These are phyloP conservation scores for Phytophthora pistaciae DNA, from an alignment of 352 stramenopile species.

Conservation along the genomic window DNA sequence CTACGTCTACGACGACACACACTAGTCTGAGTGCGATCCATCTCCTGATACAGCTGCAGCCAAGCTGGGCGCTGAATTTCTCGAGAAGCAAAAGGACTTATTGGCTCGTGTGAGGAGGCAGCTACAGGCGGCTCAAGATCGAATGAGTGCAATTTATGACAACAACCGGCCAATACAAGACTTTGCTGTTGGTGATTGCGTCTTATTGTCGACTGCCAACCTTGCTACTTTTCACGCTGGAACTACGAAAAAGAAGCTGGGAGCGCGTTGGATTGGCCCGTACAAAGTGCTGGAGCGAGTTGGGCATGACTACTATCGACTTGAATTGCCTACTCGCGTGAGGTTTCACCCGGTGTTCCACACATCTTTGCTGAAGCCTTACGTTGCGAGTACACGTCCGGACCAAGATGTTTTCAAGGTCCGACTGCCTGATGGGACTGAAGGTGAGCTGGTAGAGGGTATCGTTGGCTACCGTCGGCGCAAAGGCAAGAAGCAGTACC, in stretches of 20 bases:
- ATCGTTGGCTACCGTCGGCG: slow-evolving; percentile 11
- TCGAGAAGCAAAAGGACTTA: too few relatives aligned
- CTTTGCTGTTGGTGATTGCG: slow-evolving; percentile 15
- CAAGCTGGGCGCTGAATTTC: too few relatives aligned
- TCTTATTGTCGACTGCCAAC: slow-evolving; percentile 20
- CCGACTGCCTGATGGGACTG: not conserved
- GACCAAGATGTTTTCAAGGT: slow-evolving; percentile 6
- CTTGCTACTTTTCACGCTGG: slow-evolving; percentile 12
- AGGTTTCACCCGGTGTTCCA: slow-evolving; percentile 30
- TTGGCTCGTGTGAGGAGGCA: not conserved
- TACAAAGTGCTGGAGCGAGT: slow-evolving; percentile 5
- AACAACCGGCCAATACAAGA: not conserved
- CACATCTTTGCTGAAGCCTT: not conserved
- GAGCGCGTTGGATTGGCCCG: slow-evolving; percentile 22
- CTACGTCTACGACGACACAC: too few relatives aligned
- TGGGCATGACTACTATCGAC: slow-evolving; percentile 19
- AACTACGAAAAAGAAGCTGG: slow-evolving; percentile 27
- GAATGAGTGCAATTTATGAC: slow-evolving; percentile 20
- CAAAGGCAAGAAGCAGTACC: not conserved
- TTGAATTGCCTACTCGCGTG: slow-evolving; percentile 7
- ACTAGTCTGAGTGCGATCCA: too few relatives aligned
- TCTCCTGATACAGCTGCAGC: too few relatives aligned
- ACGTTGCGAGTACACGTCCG: not conserved
- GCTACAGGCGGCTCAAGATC: slow-evolving; percentile 6
- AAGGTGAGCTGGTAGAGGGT: slow-evolving; percentile 2